Percentiles rank a stretch among this genome's conserved stretches.
These are phyloP conservation scores for Talaromyces nanjingensis DNA, from an alignment of 495 filamentous ascomycete genomes.

Conservation along the genomic window DNA sequence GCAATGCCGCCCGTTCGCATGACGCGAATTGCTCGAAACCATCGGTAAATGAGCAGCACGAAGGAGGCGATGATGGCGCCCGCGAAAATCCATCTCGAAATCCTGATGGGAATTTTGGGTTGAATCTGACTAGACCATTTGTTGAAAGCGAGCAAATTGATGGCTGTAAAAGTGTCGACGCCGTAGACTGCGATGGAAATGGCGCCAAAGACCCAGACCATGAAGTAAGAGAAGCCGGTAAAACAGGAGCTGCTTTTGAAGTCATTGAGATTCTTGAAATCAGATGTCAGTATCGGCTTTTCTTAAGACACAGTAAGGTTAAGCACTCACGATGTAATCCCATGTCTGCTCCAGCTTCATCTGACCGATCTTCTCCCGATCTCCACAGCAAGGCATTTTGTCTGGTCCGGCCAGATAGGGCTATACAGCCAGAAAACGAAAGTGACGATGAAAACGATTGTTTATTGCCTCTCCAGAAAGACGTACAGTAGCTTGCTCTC, in stretches of 20 bases:
- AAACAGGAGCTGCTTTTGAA: conserved; percentile 78
- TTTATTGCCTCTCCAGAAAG: neutral
- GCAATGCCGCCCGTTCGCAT: conserved; percentile 82
- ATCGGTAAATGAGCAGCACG: conserved; percentile 67
- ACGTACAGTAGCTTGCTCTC: conserved; percentile 6
- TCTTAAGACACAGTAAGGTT: neutral
- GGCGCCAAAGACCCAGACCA: conserved; percentile 70
- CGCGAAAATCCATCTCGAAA: conserved; percentile 85
- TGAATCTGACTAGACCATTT: conserved; percentile 61
- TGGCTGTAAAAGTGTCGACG: conserved; percentile 86
- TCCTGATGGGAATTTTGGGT: conserved; percentile 59
- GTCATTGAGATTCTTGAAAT: conserved; percentile 70
- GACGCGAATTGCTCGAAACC: conserved; percentile 66
- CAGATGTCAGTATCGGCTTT: neutral
- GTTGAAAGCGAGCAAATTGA: conserved; percentile 80
- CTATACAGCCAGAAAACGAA: neutral
- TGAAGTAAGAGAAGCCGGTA: conserved; percentile 72
- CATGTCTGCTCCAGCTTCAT: conserved; percentile 81
- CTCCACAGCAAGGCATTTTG: conserved; percentile 68
- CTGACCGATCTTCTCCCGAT: conserved; percentile 58
- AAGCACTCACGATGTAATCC: conserved; percentile 75
- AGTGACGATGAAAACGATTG: neutral
- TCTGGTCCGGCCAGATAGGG: conserved; percentile 30
- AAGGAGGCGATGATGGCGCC: conserved; percentile 83
- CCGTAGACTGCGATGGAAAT: conserved; percentile 79